Conservation (phyloP, 495 filamentous ascomycete genomes). For the Hypoxylon intermedium region DNA sequence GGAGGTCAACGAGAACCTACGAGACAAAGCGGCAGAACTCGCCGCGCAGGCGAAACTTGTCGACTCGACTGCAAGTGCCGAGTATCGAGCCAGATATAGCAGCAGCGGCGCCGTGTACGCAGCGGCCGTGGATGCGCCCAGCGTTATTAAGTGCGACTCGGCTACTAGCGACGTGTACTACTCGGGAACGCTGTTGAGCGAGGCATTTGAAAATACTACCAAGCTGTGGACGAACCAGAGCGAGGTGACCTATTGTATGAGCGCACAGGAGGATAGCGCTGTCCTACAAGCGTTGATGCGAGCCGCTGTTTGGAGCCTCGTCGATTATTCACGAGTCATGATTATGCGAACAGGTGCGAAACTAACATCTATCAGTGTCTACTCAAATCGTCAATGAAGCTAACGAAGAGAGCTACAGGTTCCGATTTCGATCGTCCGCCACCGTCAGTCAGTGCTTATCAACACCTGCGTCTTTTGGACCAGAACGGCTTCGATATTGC, state of each 20-base stretch:
- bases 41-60: slow-evolving; percentile 63
- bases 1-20: slow-evolving; percentile 70
- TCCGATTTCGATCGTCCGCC: slow-evolving; percentile 76
- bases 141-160: slow-evolving; percentile 70
- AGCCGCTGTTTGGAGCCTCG: slow-evolving; percentile 57
- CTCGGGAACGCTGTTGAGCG: slow-evolving; percentile 65
- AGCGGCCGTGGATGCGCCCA: slow-evolving; percentile 59
- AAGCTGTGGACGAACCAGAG: slow-evolving; percentile 68
- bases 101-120: slow-evolving; percentile 51
- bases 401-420: slow-evolving; percentile 40
- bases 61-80: slow-evolving; percentile 59
- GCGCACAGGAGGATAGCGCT: slow-evolving; percentile 79
- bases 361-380: background rate
- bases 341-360: slow-evolving; percentile 67
- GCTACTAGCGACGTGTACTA: slow-evolving; percentile 78
- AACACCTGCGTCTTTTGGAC: slow-evolving; percentile 64
- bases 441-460: slow-evolving; percentile 57
- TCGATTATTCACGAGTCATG: slow-evolving; percentile 73
- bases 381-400: background rate
- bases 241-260: slow-evolving; percentile 70
- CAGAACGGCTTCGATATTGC: slow-evolving; percentile 66
- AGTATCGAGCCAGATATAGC: slow-evolving; percentile 67
- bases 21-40: slow-evolving; percentile 61
- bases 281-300: slow-evolving; percentile 72
- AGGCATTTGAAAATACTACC: slow-evolving; percentile 71